Evolutionary conservation across 805 yeast species (phyloP).

Genomic region (Metschnikowia drakensbergensis): DNA sequence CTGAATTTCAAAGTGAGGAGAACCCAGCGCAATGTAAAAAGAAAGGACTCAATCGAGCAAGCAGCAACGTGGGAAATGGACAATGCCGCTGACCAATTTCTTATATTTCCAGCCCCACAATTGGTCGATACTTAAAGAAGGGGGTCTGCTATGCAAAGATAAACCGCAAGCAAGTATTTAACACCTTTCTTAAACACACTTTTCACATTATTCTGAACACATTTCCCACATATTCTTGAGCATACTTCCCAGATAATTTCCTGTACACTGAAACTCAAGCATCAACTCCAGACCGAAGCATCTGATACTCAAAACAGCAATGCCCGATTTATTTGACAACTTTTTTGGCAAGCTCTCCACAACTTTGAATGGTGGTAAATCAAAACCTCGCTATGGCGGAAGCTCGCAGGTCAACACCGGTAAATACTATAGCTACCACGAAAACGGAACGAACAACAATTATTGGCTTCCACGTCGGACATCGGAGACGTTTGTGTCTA

Average conservation of each 20-base stretch:
- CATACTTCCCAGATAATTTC: too few relatives aligned
- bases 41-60: slow-evolving; percentile 1
- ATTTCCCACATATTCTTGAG: too few relatives aligned
- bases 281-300: too few relatives aligned
- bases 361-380: slow-evolving; percentile 33
- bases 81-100: background rate
- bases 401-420: slow-evolving; percentile 37
- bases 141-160: background rate
- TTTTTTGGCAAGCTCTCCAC: slow-evolving; percentile 31
- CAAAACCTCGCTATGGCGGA: slow-evolving; percentile 29
- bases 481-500: background rate
- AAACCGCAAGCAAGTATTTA: background rate
- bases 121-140: background rate
- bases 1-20: background rate
- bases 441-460: slow-evolving; percentile 34
- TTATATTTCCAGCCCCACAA: background rate
- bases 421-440: slow-evolving; percentile 33
- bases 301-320: slow-evolving; percentile 1
- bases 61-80: background rate
- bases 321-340: slow-evolving; percentile 40
- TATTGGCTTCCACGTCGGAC: slow-evolving; percentile 25
- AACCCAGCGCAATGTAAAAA: background rate
- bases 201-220: too few relatives aligned
- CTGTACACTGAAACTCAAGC: too few relatives aligned
- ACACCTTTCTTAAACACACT: background rate